A percentile compares a stretch with the other conserved stretches of the same genome.
phyloP scores from a whole-genome alignment of 805 yeast species.

The Pichia nanzhaoensis region DNA sequence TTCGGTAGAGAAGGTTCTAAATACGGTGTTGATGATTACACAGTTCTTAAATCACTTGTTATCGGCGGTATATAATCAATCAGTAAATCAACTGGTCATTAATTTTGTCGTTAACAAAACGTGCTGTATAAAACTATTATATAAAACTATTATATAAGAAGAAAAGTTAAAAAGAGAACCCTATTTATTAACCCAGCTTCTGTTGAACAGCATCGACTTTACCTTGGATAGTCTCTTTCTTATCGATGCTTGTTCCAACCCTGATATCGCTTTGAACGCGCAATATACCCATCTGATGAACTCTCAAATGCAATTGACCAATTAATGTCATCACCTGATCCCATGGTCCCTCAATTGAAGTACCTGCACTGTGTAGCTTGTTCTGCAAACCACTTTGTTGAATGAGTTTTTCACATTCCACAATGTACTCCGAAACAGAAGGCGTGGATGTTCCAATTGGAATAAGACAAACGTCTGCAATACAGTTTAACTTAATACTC shows the following conservation, averaged over 20 bases:
- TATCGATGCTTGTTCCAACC: slow-evolving; percentile 79
- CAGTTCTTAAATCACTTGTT: slow-evolving; percentile 58
- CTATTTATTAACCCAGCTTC: slow-evolving; percentile 32
- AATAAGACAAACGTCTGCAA: slow-evolving; percentile 80
- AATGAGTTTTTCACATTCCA: slow-evolving; percentile 60
- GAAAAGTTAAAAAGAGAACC: not conserved
- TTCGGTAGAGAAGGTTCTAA: slow-evolving; percentile 77
- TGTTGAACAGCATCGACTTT: slow-evolving; percentile 59
- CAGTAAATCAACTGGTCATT: too few relatives aligned
- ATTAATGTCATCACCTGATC: slow-evolving; percentile 73
- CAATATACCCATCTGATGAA: slow-evolving; percentile 66
- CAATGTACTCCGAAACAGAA: slow-evolving; percentile 76
- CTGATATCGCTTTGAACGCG: slow-evolving; percentile 83
- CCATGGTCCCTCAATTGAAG: slow-evolving; percentile 88
- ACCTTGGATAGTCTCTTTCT: slow-evolving; percentile 63
- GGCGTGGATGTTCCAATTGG: slow-evolving; percentile 80
- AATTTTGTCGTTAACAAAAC: too few relatives aligned
- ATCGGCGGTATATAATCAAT: slow-evolving; percentile 34
- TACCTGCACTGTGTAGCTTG: slow-evolving; percentile 85
- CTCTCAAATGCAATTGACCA: slow-evolving; percentile 67
- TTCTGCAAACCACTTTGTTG: slow-evolving; percentile 56
- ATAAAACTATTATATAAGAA: not conserved
- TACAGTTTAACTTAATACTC: slow-evolving; percentile 49
- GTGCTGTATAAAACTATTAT: too few relatives aligned
- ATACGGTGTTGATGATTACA: slow-evolving; percentile 70